A percentile compares a stretch with the other conserved stretches of the same genome.
Evolutionary conservation across 2,329 filamentous ascomycete genomes (phyloP).

Genomic region (Paramyrothecium sp.): DNA sequence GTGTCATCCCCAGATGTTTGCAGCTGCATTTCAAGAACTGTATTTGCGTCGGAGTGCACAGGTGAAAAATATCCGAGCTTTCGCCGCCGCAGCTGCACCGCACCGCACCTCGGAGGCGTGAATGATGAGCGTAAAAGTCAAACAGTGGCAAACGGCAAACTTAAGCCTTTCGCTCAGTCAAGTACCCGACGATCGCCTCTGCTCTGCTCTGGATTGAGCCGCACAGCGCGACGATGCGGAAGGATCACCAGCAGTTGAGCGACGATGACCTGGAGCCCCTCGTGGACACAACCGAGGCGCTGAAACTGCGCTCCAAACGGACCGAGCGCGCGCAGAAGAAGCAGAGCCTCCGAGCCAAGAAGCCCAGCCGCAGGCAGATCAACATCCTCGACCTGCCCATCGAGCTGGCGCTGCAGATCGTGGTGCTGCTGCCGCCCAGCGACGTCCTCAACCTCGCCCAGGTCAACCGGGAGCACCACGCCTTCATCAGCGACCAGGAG

Average conservation of each 20-base stretch:
- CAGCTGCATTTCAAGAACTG: too few species aligned
- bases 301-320: neutral
- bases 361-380: neutral
- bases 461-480: conserved; percentile 1
- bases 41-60: too few species aligned
- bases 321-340: conserved; percentile 2
- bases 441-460: conserved; percentile 1
- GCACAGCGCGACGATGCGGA: neutral
- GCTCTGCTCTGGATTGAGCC: too few species aligned
- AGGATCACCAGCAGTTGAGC: neutral
- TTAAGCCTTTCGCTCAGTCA: too few species aligned
- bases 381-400: neutral
- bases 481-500: neutral
- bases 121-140: too few species aligned
- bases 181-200: too few species aligned
- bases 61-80: too few species aligned
- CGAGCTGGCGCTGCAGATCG: neutral
- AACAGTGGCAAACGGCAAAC: too few species aligned
- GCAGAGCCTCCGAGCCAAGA: neutral
- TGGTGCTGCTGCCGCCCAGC: conserved; percentile 1
- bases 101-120: too few species aligned
- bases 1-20: too few species aligned
- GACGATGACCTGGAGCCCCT: conserved; percentile 1
- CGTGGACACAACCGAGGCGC: conserved; percentile 1
- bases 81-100: too few species aligned